These are phyloP conservation scores for Rhynchospora tenuis DNA, from an alignment of 176 grass and related monocot genomes.

Conservation along the genomic window DNA sequence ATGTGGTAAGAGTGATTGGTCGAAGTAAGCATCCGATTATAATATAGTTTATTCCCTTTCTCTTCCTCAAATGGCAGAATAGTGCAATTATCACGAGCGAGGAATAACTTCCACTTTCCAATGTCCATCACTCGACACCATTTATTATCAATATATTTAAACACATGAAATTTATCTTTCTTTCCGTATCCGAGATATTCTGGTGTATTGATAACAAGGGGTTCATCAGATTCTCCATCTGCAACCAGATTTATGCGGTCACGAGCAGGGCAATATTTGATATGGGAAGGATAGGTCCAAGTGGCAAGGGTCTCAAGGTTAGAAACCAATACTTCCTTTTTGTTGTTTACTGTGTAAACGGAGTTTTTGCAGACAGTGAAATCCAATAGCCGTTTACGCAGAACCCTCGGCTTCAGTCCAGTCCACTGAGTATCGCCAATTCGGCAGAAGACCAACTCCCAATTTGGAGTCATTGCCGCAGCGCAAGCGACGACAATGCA, in stretches of 20 bases:
- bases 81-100: not conserved
- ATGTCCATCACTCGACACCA: slow-evolving; percentile 3
- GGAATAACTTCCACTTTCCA: not conserved
- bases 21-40: not conserved
- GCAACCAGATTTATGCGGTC: not conserved
- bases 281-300: not conserved
- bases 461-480: not conserved
- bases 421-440: slow-evolving; percentile 2
- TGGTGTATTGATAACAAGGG: not conserved
- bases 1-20: not conserved
- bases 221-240: not conserved
- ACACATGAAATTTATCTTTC: not conserved
- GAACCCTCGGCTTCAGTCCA: not conserved
- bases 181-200: not conserved
- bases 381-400: not conserved
- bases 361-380: not conserved
- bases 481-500: not conserved
- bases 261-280: not conserved
- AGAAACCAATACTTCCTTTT: not conserved
- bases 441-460: slow-evolving; percentile 1
- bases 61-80: not conserved
- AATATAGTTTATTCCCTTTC: not conserved
- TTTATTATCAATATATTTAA: not conserved
- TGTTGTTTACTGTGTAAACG: not conserved
- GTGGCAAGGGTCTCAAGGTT: not conserved